phyloP scores from a whole-genome alignment of 352 stramenopile species.

The Globisporangium nunn region DNA sequence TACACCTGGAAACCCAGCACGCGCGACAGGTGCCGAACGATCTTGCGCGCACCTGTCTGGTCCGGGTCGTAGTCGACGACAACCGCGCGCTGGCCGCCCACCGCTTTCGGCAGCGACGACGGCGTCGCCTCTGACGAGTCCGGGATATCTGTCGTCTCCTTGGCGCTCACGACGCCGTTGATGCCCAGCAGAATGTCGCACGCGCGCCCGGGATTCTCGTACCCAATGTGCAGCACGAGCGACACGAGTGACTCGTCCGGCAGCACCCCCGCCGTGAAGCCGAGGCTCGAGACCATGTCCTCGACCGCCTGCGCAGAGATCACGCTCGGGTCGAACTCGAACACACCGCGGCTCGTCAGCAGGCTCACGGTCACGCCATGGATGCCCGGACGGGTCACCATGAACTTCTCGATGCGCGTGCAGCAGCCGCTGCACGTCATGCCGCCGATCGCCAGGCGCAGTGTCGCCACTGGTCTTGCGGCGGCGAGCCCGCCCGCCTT shows the following conservation, averaged over 20 bases:
- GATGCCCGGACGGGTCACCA: conserved; percentile 48
- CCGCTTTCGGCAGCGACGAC: conserved; percentile 2
- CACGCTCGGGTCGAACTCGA: conserved; percentile 36
- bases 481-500: not conserved
- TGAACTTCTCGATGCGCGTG: conserved; percentile 74
- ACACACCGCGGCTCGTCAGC: conserved; percentile 46
- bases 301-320: conserved; percentile 57
- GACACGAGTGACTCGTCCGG: conserved; percentile 43
- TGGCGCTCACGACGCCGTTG: conserved; percentile 27
- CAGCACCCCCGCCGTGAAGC: conserved; percentile 59
- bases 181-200: conserved; percentile 19
- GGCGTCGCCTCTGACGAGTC: not conserved
- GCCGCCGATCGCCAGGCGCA: conserved; percentile 57
- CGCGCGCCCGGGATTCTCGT: conserved; percentile 16
- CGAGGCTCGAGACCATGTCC: conserved; percentile 45
- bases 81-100: conserved; percentile 17
- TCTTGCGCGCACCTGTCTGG: conserved; percentile 26
- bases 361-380: conserved; percentile 55
- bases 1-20: conserved; percentile 40
- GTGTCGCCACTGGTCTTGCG: not conserved
- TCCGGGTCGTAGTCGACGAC: conserved; percentile 44
- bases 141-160: conserved; percentile 16
- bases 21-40: conserved; percentile 28
- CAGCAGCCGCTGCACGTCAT: conserved; percentile 88
- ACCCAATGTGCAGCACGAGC: conserved; percentile 43